Evolutionary conservation across 2,329 filamentous ascomycete species (phyloP).

Genomic region (Alternaria triticina): DNA sequence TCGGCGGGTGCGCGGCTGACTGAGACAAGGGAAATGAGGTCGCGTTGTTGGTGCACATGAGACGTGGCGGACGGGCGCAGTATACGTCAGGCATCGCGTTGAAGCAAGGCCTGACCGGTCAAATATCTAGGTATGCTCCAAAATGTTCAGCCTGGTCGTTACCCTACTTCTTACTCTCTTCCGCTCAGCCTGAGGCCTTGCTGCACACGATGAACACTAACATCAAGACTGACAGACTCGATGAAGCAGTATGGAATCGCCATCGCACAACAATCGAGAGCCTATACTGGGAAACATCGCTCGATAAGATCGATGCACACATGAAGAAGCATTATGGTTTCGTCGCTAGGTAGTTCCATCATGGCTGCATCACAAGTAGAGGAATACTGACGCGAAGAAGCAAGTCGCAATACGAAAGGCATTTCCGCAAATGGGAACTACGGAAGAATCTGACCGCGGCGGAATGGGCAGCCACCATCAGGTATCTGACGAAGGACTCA

Average conservation of each 20-base stretch:
- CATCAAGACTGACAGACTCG: background rate
- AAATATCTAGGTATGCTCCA: background rate
- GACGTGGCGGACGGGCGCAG: background rate
- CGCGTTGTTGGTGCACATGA: background rate
- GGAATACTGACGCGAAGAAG: background rate
- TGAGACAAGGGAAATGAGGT: rapidly evolving
- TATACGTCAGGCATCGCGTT: background rate
- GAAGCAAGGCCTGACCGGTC: background rate
- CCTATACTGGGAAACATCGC: background rate
- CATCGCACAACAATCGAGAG: background rate
- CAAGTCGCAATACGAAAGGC: background rate
- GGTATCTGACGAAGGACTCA: background rate
- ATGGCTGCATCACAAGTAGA: background rate
- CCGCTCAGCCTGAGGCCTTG: background rate
- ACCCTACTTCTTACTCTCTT: background rate
- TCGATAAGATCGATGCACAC: background rate
- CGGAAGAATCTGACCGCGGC: background rate
- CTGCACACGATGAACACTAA: background rate
- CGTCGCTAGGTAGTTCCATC: background rate
- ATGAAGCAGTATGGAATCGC: background rate
- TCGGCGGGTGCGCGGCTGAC: background rate
- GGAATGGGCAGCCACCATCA: background rate
- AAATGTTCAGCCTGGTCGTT: background rate
- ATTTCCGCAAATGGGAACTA: background rate
- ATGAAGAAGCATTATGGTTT: background rate